phyloP scores from a whole-genome alignment of 129 eudicot species.

The Flaveria bidentis region DNA sequence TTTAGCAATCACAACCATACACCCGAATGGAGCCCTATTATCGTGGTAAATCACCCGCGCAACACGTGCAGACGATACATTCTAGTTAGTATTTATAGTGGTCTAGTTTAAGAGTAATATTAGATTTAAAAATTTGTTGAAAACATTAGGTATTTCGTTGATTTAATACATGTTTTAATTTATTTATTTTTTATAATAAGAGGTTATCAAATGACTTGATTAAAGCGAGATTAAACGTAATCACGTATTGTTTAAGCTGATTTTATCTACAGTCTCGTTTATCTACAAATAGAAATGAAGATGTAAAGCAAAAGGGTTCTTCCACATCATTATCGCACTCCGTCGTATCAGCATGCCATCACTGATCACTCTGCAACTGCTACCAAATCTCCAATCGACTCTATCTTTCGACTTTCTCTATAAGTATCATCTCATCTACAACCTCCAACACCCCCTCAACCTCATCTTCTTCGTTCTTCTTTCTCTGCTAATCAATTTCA shows the following conservation, averaged over 20 bases:
- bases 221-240: not conserved
- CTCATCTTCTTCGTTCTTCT: not conserved
- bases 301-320: constrained; percentile 9
- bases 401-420: not conserved
- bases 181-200: no score
- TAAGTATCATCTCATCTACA: constrained; percentile 14
- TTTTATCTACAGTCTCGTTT: not conserved
- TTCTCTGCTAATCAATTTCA: not conserved
- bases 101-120: no score
- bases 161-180: no score
- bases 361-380: constrained; percentile 27
- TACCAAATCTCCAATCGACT: not conserved
- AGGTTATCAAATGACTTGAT: not conserved
- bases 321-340: constrained; percentile 45
- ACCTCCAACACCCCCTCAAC: constrained; percentile 20
- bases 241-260: not conserved
- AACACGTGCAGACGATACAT: no score
- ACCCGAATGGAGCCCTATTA: no score
- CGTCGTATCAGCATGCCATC: constrained; percentile 37
- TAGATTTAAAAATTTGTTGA: no score
- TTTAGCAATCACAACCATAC: no score
- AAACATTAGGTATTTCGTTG: no score
- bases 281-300: constrained; percentile 30
- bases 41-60: no score
- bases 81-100: no score